Percentiles rank a stretch among this genome's conserved stretches.
Evolutionary conservation across 2,329 filamentous ascomycete species (phyloP).

Genomic region (Fusarium albosuccineum): DNA sequence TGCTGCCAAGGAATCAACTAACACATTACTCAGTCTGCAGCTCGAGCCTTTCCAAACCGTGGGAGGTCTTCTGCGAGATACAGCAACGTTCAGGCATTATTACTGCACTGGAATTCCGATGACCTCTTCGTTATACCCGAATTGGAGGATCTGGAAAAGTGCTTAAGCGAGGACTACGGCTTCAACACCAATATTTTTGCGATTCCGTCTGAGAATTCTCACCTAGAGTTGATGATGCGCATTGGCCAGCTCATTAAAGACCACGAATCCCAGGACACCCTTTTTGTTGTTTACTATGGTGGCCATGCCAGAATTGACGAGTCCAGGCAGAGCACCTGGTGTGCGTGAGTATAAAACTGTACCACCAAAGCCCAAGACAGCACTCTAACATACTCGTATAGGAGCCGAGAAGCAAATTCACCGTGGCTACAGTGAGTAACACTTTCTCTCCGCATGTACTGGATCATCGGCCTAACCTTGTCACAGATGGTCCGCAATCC

Average conservation of each 20-base stretch:
- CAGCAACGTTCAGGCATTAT: constrained; percentile 65
- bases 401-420: constrained; percentile 64
- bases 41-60: constrained; percentile 68
- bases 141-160: constrained; percentile 68
- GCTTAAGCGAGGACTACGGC: constrained; percentile 66
- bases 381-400: constrained; percentile 41
- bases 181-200: constrained; percentile 70
- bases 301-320: constrained; percentile 72
- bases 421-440: constrained; percentile 66
- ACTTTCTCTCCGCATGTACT: not conserved
- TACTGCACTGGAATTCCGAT: constrained; percentile 70
- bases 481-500: constrained; percentile 69
- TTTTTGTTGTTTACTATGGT: constrained; percentile 71
- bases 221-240: constrained; percentile 69
- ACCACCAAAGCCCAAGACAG: not conserved
- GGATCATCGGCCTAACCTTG: constrained; percentile 13
- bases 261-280: constrained; percentile 66
- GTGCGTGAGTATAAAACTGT: constrained; percentile 59
- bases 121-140: constrained; percentile 71
- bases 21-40: constrained; percentile 59
- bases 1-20: constrained; percentile 1
- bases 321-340: constrained; percentile 71
- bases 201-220: constrained; percentile 70
- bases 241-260: constrained; percentile 69
- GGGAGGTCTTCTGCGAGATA: constrained; percentile 67